Base-by-base conservation (phyloP, 169 alveolate species). In the Cryptosporidium meleagridis region DNA sequence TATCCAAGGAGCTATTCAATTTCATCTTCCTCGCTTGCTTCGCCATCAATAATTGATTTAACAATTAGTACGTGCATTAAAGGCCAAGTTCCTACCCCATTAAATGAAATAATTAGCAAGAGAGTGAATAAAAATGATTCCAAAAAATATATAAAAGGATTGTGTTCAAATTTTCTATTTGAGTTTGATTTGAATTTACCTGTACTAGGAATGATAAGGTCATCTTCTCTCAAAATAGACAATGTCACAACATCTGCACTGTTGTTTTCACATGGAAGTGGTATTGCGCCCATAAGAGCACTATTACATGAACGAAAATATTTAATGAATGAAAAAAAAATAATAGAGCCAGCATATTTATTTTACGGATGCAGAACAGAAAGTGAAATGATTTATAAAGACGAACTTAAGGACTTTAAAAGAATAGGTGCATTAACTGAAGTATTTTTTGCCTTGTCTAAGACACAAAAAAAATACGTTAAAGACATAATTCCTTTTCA, bases 351-450 rank as follows among this genome's bases (percentile, higher is more conserved):
- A 6, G 41, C 75, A 1, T 80, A 80, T 23, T 39, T 80, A 8
- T 80, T 80, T 48, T 80, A 80, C n/a, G 89, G 89, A 8, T 80
- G 89, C 52, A 80, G 75, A 39, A 80, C 89, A 62, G 67, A 35
- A 37, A 44, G 62, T 10, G 80, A 80, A 21, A 45, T 80, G 18
- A 23, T 80, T 12, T 80, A 80, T 52, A 67, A 62, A 23, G 75
- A 80, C 16, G 89, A 80, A 44, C 75, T 80, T n/a, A 53, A 37
- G 7, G 55, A 61, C n/a, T 16, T 80, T 37, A 80, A 59, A 26
- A 3, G 5, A 26, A 44, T 44, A 9, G 89, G 75, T 10, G 68
- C 45, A 44, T n/a, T 80, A 10, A 65, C 48, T 5, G 75, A 65
- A 29, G 41, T 65, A 10, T 80, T 61, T 80, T 39, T 80, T 16